Evolutionary conservation across 768 basidiomycete genomes (phyloP).

Genomic region (Coprinellus aureogranulatus): DNA sequence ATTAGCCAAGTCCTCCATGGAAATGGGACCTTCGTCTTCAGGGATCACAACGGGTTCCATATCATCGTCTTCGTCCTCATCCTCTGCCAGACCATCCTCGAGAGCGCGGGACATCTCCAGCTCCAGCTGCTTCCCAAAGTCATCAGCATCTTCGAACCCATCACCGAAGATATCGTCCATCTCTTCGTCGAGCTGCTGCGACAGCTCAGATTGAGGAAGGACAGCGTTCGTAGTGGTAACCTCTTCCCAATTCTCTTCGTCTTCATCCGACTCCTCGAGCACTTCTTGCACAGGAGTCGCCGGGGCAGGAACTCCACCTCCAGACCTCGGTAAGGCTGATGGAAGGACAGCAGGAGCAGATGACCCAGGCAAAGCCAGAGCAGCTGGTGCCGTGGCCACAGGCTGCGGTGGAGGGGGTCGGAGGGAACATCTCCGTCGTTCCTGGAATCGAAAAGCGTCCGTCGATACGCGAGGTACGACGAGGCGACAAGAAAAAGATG

Average conservation of each 20-base stretch:
- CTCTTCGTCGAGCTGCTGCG: conserved; percentile 3
- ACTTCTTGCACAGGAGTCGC: background rate
- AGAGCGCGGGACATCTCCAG: conserved; percentile 1
- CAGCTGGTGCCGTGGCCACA: background rate
- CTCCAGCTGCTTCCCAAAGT: conserved; percentile 10
- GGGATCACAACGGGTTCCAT: conserved; percentile 9
- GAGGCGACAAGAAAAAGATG: no score
- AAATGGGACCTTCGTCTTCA: conserved; percentile 11
- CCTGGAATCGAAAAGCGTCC: no score
- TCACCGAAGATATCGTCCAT: conserved; percentile 13
- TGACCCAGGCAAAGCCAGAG: no score
- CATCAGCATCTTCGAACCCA: conserved; percentile 9
- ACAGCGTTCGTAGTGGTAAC: conserved; percentile 1
- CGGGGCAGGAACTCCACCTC: no score
- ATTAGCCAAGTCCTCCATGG: conserved; percentile 12
- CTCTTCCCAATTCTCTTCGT: conserved; percentile 11
- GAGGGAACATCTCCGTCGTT: no score
- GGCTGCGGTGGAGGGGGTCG: conserved; percentile 3
- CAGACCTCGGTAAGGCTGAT: no score
- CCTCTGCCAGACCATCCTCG: background rate
- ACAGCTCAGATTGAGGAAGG: background rate
- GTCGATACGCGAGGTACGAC: no score
- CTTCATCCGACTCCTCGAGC: conserved; percentile 13
- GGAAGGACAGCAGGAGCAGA: no score
- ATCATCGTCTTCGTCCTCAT: conserved; percentile 9